Base-by-base conservation (phyloP, 192 early-diverging fungal genomes). In the Umbelopsis vinacea region DNA sequence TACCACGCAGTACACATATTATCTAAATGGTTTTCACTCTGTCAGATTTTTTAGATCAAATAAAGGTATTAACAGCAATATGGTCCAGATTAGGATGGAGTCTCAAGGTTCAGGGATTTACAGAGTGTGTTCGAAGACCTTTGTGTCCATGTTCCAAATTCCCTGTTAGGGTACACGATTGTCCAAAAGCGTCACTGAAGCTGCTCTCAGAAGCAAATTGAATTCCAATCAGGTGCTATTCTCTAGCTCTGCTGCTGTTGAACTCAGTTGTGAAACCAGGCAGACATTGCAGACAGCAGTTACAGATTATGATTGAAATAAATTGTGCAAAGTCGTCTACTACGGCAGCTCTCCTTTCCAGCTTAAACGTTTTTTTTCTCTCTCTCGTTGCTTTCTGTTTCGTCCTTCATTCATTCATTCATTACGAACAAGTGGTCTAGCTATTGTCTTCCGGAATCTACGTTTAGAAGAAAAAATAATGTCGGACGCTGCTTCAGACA, bases 21-120 rank as follows among this genome's bases (percentile, higher is more conserved):
- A 50, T 50, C 48, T 17, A 50, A 21, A 50, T 15, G 4, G 48
- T 50, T 17, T 19, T 15, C 9, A 3, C 48, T 38, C 26, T 63
- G 57, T 63, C 57, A 63, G 26, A 38, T 63, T 63, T 63, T 63
- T 63, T 63, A 35, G 26, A 37, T 63, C 57, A 63, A 63, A 63
- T 35, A 37, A 17, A 63, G 57, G 37, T 63, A 33, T 6, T 35
- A 19, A 37, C 33, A 35, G 57, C 26, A 63, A 63, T 17, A 37
- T 29, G 26, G 17, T 37, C 29, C 57, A 2, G 26, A 63, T 63
- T 63, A n/a, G 57, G 57, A 29, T 12, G 3, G 26, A 37, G 9
- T 35, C 3, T 4, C 17, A 29, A 29, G 53, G 26, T 63, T 14
- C 29, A 63, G 33, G 11, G 23, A 55, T 17, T 12, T 6, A n/a